A percentile compares a stretch with the other conserved stretches of the same genome.
phyloP scores from a whole-genome alignment of 1,284 basidiomycete genomes.

The Ceratobasidium sp. region DNA sequence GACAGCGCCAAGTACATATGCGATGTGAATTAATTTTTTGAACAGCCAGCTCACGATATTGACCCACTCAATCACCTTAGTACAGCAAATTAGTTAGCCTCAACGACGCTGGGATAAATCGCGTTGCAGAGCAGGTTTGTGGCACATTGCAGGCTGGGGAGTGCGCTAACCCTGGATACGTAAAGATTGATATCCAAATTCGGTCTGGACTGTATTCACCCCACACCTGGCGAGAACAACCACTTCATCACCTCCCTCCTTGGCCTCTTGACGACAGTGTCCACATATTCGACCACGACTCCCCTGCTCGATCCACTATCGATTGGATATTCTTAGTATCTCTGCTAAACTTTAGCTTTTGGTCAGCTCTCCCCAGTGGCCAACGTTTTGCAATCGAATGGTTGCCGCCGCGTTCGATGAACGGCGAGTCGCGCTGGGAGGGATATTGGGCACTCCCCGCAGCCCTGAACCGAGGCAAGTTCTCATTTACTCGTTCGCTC shows the following conservation, averaged over 20 bases:
- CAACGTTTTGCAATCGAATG: conserved; percentile 79
- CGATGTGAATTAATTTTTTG: conserved; percentile 5
- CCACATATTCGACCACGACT: conserved; percentile 57
- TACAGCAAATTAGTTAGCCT: conserved; percentile 26
- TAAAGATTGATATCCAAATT: conserved; percentile 69
- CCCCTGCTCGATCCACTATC: conserved; percentile 66
- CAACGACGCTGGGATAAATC: conserved; percentile 13
- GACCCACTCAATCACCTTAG: not conserved
- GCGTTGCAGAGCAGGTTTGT: conserved; percentile 35
- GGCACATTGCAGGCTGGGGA: not conserved
- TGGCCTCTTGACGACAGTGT: conserved; percentile 61
- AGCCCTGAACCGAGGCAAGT: conserved; percentile 74
- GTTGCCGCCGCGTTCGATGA: conserved; percentile 54
- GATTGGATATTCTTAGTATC: conserved; percentile 89
- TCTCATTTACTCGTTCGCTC: not conserved
- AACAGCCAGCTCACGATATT: not conserved
- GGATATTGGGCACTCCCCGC: conserved; percentile 87
- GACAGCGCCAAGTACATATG: conserved; percentile 28
- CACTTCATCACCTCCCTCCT: conserved; percentile 74
- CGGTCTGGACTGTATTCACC: conserved; percentile 72
- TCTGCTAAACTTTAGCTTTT: conserved; percentile 85
- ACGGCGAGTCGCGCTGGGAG: conserved; percentile 63
- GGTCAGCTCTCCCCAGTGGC: conserved; percentile 66
- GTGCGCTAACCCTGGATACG: not conserved
- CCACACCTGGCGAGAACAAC: conserved; percentile 78